Evolutionary conservation across 371 early-diverging fungal genomes (phyloP).

Genomic region (Cokeromyces recurvatus): DNA sequence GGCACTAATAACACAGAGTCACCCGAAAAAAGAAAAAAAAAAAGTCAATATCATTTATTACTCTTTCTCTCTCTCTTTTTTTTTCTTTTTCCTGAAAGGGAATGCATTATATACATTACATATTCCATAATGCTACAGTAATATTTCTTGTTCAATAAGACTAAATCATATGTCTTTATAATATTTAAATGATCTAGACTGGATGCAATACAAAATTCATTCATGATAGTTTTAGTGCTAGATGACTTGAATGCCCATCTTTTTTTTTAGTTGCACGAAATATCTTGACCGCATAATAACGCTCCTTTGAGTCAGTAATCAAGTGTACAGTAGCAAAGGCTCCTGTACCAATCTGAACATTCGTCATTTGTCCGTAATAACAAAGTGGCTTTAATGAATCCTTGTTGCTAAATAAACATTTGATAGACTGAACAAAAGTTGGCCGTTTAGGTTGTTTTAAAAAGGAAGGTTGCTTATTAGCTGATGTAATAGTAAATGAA

Average conservation of each 20-base stretch:
- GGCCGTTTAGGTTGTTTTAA: no score
- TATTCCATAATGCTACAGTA: conserved; percentile 71
- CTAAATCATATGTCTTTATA: conserved; percentile 65
- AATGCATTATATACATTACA: conserved; percentile 12
- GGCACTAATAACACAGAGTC: conserved; percentile 44
- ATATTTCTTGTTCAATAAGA: conserved; percentile 45
- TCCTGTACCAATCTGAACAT: no score
- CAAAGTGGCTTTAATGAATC: no score
- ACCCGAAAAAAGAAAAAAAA: background rate
- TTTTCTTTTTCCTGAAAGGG: background rate
- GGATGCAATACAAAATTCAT: conserved; percentile 69
- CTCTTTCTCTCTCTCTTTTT: no score
- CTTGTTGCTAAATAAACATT: no score
- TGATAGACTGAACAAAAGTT: no score
- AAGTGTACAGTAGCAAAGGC: no score
- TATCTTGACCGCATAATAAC: conserved; percentile 52
- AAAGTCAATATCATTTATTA: no score
- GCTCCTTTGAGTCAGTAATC: no score
- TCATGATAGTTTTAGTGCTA: conserved; percentile 62
- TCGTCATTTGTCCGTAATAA: no score
- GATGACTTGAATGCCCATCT: no score
- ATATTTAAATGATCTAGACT: conserved; percentile 63
- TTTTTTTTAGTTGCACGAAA: conserved; percentile 57
- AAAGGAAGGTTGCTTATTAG: no score
- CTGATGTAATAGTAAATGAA: conserved; percentile 14